Conservation (phyloP, 768 basidiomycete species). For the Pholiota molesta region DNA sequence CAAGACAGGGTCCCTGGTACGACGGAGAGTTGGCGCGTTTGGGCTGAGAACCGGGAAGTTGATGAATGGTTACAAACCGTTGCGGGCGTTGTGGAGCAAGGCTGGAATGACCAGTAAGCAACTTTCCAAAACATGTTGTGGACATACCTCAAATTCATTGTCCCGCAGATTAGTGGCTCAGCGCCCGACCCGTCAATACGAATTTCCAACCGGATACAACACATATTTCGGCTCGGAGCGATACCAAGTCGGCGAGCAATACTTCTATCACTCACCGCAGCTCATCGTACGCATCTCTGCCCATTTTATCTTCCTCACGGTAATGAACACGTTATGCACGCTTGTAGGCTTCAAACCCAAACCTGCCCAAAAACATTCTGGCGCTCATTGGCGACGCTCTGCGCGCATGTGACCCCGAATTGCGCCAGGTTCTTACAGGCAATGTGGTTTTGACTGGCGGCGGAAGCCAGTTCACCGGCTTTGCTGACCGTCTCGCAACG, state of each 20-base stretch:
- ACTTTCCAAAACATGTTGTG: not conserved
- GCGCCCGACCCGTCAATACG: constrained; percentile 72
- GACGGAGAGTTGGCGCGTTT: constrained; percentile 79
- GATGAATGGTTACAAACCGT: constrained; percentile 95
- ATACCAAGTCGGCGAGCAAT: constrained; percentile 83
- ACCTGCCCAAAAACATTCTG: constrained; percentile 75
- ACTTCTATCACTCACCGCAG: constrained; percentile 74
- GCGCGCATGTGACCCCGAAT: constrained; percentile 86
- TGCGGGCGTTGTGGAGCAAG: constrained; percentile 82
- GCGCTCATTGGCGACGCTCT: constrained; percentile 78
- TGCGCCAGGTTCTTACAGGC: constrained; percentile 86
- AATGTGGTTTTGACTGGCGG: constrained; percentile 98
- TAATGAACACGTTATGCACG: constrained; percentile 12
- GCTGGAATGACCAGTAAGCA: constrained; percentile 87
- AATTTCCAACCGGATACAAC: constrained; percentile 95
- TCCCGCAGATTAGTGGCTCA: constrained; percentile 57
- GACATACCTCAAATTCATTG: not conserved
- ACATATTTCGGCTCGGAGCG: constrained; percentile 82
- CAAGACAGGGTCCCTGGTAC: constrained; percentile 74
- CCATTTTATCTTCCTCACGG: not conserved
- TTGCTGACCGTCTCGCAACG: constrained; percentile 77
- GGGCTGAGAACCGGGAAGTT: constrained; percentile 81
- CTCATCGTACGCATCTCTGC: constrained; percentile 45
- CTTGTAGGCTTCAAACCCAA: constrained; percentile 54
- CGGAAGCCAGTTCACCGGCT: constrained; percentile 83